A percentile compares a stretch with the other conserved stretches of the same genome.
Evolutionary conservation across 2,329 filamentous ascomycete species (phyloP).

Genomic region (Exophiala lecanii-corni): DNA sequence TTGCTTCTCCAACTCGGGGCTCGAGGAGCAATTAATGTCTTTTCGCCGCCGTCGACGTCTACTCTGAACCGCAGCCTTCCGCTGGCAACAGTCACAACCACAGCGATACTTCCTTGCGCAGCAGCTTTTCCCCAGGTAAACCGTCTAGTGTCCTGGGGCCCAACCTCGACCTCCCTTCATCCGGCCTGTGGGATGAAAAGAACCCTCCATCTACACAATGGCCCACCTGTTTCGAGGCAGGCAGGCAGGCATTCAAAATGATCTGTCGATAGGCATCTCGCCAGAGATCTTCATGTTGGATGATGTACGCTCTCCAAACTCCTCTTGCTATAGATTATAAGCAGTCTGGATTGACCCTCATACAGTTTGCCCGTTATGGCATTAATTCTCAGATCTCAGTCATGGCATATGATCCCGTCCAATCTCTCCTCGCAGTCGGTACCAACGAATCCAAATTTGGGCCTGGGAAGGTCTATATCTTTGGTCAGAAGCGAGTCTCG

Average conservation of each 20-base stretch:
- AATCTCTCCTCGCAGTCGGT: slow-evolving; percentile 87
- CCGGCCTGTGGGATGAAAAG: not conserved
- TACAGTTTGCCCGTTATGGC: slow-evolving; percentile 67
- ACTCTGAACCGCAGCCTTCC: not conserved
- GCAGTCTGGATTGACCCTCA: slow-evolving; percentile 10
- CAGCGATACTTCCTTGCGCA: too few relatives aligned
- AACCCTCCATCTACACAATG: slow-evolving; percentile 50
- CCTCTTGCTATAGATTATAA: slow-evolving; percentile 24
- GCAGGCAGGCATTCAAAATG: slow-evolving; percentile 87
- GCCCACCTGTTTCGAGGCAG: slow-evolving; percentile 84
- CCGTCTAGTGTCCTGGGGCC: too few relatives aligned
- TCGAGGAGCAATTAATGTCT: too few relatives aligned
- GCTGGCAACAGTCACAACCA: not conserved
- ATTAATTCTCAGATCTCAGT: slow-evolving; percentile 73
- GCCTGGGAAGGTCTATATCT: slow-evolving; percentile 80
- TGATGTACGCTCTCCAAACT: slow-evolving; percentile 58
- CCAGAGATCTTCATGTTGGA: slow-evolving; percentile 77
- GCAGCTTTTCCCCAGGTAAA: too few relatives aligned
- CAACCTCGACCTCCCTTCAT: too few relatives aligned
- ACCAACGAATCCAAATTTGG: slow-evolving; percentile 85
- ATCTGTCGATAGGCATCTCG: slow-evolving; percentile 76
- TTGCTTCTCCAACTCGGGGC: not conserved
- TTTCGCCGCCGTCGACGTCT: too few relatives aligned
- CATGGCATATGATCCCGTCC: slow-evolving; percentile 86
- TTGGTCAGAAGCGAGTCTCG: slow-evolving; percentile 76